A percentile compares a stretch with the other conserved stretches of the same genome.
Conservation (phyloP, 1,284 basidiomycete genomes). For the Microbotryum saponariae region DNA sequence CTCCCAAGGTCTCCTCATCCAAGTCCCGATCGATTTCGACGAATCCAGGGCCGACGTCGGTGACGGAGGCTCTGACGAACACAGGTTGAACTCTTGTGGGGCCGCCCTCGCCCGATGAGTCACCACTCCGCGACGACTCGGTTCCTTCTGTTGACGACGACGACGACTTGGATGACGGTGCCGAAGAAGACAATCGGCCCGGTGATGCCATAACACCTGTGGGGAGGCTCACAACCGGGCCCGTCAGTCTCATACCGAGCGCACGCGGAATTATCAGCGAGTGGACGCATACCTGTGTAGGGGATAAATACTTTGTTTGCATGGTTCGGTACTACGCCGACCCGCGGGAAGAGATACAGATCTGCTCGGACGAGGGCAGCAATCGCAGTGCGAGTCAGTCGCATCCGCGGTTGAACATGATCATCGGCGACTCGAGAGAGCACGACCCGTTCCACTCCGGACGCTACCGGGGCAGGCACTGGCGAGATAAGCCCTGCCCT, state of each 20-base stretch:
- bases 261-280: neutral
- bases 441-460: neutral
- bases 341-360: slow-evolving; percentile 34
- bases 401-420: neutral
- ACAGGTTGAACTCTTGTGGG: slow-evolving; percentile 10
- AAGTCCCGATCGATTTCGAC: slow-evolving; percentile 34
- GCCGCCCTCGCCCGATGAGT: neutral
- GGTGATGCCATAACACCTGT: slow-evolving; percentile 11
- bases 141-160: neutral
- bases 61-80: slow-evolving; percentile 29
- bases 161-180: neutral
- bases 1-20: slow-evolving; percentile 26
- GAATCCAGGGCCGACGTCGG: slow-evolving; percentile 23
- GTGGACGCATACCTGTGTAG: slow-evolving; percentile 18
- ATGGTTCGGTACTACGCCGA: slow-evolving; percentile 35
- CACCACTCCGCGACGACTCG: neutral
- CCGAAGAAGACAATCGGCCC: neutral
- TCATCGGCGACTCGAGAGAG: neutral
- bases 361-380: slow-evolving; percentile 13
- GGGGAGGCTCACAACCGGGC: slow-evolving; percentile 1
- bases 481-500: too few relatives aligned
- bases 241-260: neutral
- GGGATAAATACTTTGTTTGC: slow-evolving; percentile 36
- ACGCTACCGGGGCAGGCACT: neutral
- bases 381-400: neutral